phyloP scores from a whole-genome alignment of 2,329 filamentous ascomycete species.

The Coniochaeta pulveracea region DNA sequence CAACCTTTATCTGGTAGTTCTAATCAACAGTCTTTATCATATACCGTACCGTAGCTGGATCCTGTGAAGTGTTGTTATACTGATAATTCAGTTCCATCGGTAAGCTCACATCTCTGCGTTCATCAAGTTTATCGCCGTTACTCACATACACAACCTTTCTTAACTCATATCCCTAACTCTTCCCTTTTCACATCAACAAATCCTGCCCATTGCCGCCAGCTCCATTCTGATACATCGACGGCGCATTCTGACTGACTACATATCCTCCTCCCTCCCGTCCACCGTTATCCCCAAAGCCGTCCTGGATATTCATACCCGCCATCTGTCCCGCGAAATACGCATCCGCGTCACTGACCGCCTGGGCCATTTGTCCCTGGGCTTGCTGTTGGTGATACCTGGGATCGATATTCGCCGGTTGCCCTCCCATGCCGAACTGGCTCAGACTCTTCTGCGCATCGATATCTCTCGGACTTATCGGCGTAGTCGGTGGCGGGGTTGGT shows the following conservation, averaged over 20 bases:
- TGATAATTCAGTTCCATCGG: too few relatives aligned
- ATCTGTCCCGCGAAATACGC: slow-evolving; percentile 79
- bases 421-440: slow-evolving; percentile 44
- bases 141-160: not conserved
- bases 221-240: slow-evolving; percentile 60
- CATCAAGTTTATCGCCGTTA: not conserved
- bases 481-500: slow-evolving; percentile 47
- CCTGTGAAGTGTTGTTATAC: too few relatives aligned
- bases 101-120: not conserved
- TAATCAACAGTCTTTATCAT: not conserved
- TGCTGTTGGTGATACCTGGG: slow-evolving; percentile 25
- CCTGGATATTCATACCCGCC: slow-evolving; percentile 57
- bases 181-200: slow-evolving; percentile 40
- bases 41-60: too few relatives aligned
- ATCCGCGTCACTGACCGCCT: slow-evolving; percentile 75
- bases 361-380: slow-evolving; percentile 40
- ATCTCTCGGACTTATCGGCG: slow-evolving; percentile 28
- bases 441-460: slow-evolving; percentile 47
- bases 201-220: slow-evolving; percentile 53
- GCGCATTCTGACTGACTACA: slow-evolving; percentile 74
- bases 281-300: slow-evolving; percentile 51
- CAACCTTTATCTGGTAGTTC: not conserved
- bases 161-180: not conserved
- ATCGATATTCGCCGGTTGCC: slow-evolving; percentile 38
- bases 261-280: slow-evolving; percentile 38